A percentile compares a stretch with the other conserved stretches of the same genome.
These are phyloP conservation scores for Ophiocordyceps camponoti-saundersi DNA, from an alignment of 2,329 filamentous ascomycete species.

Conservation along the genomic window DNA sequence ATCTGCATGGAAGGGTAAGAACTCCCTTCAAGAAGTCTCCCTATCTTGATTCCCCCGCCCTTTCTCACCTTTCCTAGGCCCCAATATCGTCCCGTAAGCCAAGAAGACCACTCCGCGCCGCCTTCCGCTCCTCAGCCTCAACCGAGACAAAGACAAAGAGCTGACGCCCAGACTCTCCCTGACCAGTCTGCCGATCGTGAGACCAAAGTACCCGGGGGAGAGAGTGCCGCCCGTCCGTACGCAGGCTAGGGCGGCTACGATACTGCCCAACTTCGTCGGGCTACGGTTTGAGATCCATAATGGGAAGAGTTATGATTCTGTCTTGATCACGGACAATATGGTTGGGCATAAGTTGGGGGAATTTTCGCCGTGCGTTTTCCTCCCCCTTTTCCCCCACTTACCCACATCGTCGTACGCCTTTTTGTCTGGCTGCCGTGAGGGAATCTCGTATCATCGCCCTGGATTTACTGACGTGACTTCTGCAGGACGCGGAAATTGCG, in stretches of 20 bases:
- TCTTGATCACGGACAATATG: constrained; percentile 86
- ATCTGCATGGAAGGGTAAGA: constrained; percentile 75
- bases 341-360: constrained; percentile 90
- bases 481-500: constrained; percentile 40
- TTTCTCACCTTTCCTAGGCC: constrained; percentile 17
- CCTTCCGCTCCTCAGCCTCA: not conserved
- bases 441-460: not conserved
- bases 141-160: not conserved
- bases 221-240: constrained; percentile 61
- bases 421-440: too few relatives aligned
- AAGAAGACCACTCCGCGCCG: not conserved
- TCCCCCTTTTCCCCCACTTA: not conserved
- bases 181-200: constrained; percentile 44
- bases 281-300: constrained; percentile 84
- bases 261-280: constrained; percentile 83
- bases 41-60: not conserved
- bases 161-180: not conserved
- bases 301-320: constrained; percentile 70
- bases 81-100: constrained; percentile 36
- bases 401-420: not conserved
- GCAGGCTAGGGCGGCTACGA: constrained; percentile 73
- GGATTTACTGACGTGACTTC: not conserved
- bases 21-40: not conserved
- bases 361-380: constrained; percentile 59
- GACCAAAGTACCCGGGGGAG: constrained; percentile 40